Conservation (phyloP, 148 eudicot genomes). For the Heliamphora exappendiculata region DNA sequence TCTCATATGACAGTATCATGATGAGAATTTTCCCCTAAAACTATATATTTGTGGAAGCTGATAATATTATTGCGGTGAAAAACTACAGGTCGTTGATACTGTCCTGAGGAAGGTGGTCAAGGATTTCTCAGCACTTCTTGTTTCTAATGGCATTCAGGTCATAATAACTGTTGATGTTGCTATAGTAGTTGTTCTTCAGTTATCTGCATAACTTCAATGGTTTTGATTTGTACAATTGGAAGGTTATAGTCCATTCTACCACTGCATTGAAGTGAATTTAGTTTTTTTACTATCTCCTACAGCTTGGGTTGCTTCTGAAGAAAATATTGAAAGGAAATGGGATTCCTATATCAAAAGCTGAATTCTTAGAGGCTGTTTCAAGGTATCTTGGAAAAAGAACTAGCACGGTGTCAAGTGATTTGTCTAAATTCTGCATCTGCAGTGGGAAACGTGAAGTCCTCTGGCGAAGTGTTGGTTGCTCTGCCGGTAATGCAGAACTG, state of each 20-base stretch:
- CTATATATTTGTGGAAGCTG: not conserved
- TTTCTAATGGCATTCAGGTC: conserved; percentile 81
- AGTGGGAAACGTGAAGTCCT: conserved; percentile 46
- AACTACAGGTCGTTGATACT: conserved; percentile 65
- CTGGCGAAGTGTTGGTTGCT: conserved; percentile 12
- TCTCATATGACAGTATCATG: not conserved
- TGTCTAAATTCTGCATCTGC: conserved; percentile 57
- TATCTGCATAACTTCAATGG: not conserved
- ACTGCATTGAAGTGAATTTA: not conserved
- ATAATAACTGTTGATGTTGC: not conserved
- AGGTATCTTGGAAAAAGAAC: conserved; percentile 55
- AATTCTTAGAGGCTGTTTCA: conserved; percentile 55
- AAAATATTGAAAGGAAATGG: conserved; percentile 44
- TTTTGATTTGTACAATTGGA: conserved; percentile 3
- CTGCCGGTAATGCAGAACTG: conserved; percentile 27
- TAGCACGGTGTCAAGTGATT: conserved; percentile 37
- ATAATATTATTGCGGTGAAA: conserved; percentile 12
- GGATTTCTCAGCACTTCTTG: conserved; percentile 63
- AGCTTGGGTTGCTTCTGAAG: conserved; percentile 75
- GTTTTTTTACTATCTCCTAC: conserved; percentile 13
- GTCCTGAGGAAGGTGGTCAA: conserved; percentile 71
- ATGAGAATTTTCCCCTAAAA: not conserved
- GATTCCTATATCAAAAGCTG: conserved; percentile 42
- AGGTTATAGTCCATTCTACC: not conserved
- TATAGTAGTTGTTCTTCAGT: conserved; percentile 1